Percentiles rank a stretch among this genome's conserved stretches.
Evolutionary conservation across 1,139 yeast genomes (phyloP).

Genomic region (Pneumocystis wakefieldiae): DNA sequence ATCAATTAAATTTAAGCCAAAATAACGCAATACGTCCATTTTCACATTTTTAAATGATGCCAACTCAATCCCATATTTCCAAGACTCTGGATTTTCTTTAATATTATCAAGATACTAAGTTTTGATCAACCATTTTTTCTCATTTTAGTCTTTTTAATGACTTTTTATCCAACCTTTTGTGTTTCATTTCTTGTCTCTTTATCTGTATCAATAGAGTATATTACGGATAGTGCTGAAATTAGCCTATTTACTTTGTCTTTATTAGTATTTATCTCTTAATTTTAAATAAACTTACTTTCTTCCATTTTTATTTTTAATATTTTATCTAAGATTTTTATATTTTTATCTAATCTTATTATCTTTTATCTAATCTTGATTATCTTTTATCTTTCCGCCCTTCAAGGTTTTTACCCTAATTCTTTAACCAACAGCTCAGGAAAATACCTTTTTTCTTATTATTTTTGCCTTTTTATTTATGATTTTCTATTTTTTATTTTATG

Average conservation of each 20-base stretch:
- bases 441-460: no score
- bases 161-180: not conserved
- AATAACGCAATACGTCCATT: constrained; percentile 68
- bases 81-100: not conserved
- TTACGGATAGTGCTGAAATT: not conserved
- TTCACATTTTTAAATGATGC: constrained; percentile 36
- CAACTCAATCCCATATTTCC: constrained; percentile 17
- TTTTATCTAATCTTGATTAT: no score
- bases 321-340: no score
- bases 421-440: no score
- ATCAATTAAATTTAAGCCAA: constrained; percentile 69
- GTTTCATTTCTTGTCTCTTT: not conserved
- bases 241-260: not conserved
- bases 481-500: no score
- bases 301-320: not conserved
- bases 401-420: no score
- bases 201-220: not conserved
- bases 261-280: not conserved
- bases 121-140: not conserved
- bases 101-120: not conserved
- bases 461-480: no score
- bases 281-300: not conserved
- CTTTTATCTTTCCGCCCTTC: no score
- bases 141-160: not conserved
- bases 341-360: no score